A percentile compares a stretch with the other conserved stretches of the same genome.
Evolutionary conservation across 2,329 filamentous ascomycete species (phyloP).

Genomic region (Epichloe aotearoae): DNA sequence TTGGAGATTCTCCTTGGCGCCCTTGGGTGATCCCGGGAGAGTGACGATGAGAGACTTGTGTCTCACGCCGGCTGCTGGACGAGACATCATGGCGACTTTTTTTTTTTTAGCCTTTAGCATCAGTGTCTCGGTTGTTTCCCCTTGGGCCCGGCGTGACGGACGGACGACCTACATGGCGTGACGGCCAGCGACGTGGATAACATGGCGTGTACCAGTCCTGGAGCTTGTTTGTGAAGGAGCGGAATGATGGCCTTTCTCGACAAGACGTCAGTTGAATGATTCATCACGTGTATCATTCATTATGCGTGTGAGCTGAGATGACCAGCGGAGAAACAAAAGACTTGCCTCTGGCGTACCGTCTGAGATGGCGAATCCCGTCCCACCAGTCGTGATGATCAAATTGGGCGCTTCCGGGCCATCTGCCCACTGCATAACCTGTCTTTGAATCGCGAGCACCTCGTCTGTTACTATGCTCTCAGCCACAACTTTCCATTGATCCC

Average conservation of each 20-base stretch:
- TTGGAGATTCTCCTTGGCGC: conserved; percentile 84
- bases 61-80: conserved; percentile 79
- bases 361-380: conserved; percentile 77
- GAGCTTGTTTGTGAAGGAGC: conserved; percentile 71
- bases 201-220: conserved; percentile 93
- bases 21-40: conserved; percentile 81
- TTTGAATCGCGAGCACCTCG: conserved; percentile 60
- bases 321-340: neutral
- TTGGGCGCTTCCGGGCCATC: conserved; percentile 54
- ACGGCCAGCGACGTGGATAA: conserved; percentile 68
- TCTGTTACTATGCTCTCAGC: conserved; percentile 70
- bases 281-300: no score
- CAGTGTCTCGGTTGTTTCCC: no score
- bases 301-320: no score
- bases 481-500: conserved; percentile 56
- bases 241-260: conserved; percentile 54
- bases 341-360: conserved; percentile 80
- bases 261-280: neutral
- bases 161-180: conserved; percentile 62
- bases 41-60: conserved; percentile 75
- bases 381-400: conserved; percentile 77
- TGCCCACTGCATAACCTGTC: conserved; percentile 57
- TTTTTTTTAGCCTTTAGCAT: neutral
- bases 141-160: no score
- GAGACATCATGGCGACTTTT: conserved; percentile 88